Evolutionary conservation across 2,329 filamentous ascomycete species (phyloP), one percentile per base, ranked within the genome.

Genomic region (Apiospora malaysiana): DNA sequence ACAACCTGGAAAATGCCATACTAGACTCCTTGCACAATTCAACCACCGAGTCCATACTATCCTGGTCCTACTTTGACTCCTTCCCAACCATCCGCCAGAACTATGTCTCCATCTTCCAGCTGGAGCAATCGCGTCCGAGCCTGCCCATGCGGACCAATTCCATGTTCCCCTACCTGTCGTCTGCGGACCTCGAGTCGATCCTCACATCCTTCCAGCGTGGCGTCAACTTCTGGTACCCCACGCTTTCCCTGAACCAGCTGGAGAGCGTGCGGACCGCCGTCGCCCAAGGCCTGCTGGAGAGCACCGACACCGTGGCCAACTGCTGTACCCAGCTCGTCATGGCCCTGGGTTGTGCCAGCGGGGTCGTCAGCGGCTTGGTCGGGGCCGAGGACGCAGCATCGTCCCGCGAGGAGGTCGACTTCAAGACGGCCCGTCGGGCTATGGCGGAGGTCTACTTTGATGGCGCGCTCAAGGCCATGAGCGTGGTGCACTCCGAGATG

Each of bases 191-290:
- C 2, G 79, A 82, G 21, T 75, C 76, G 0, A 82, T 85, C 6
- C 75, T 87, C 0, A 76, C 79, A 1, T 81, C 83, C 0, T 88
- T 88, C 65, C 81, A 85, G 71, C 76, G 77, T 2, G 83, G 81
- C 45, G 78, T 87, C 56, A 88, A 88, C 75, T 87, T 87, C 66
- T 88, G 85, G 84, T 88, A 87, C 70, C 86, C 85, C 0, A 86
- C 84, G 7, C 82, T 86, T 78, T 84, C 85, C 0, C 80, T 79
- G 59, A 71, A 73, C 0, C 84, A 83, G 37, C 75, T 86, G 0
- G 73, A 78, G 1, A 74, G 73, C 27, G 76, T 83, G 5, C 78
- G 81, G 8, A 66, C 70, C 0, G 78, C 78, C 2, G 76, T 86
- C 1, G 71, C 77, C 4, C 75, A 73, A 0, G 82, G 81, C 0